Evolutionary conservation across 352 stramenopile genomes (phyloP), one percentile per base, ranked within the genome.

Genomic region (Salisapilia sapeloensis): DNA sequence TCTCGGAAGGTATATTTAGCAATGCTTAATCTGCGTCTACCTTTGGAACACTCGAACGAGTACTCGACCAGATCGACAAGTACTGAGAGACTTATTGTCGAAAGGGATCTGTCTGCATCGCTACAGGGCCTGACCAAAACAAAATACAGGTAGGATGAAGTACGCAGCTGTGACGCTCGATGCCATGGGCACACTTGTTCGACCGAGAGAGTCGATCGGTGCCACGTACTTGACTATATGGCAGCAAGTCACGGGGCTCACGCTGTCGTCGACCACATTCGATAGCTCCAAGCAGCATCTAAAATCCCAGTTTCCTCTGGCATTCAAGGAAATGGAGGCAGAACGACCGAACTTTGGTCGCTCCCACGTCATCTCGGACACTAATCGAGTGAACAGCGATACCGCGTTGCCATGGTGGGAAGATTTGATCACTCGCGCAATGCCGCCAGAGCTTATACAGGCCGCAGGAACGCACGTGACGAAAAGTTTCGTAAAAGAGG

Each of bases 141-240:
- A n/a, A n/a, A n/a, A n/a, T n/a, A n/a, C n/a, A n/a, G n/a, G n/a
- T n/a, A n/a, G n/a, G n/a, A n/a, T n/a, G n/a, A n/a, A n/a, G n/a
- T n/a, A n/a, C 8, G 13, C 19, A 8, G 8, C 28, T 27, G 49
- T 78, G 27, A 83, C 71, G 34, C 45, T 87, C 24, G 72, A 87
- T 39, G 66, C 59, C 19, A 87, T 63, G n/a, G 65, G 63, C 23
- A 87, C 72, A 40, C 46, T 87, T 30, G 27, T 84, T 24, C 56
- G 49, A 2, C 60, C 50, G 15, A 57, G 53, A n/a, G 53, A 62
- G 33, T 12, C 46, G 24, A 48, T 65, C 18, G 59, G 65, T 2
- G 20, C 21, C 4, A 79, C 58, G 11, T 84, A 84, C 33, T 11
- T 78, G 14, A 42, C 40, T 11, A 53, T 60, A 25, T 80, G 60